Percentiles rank a stretch among this genome's conserved stretches.
Evolutionary conservation across 2,329 filamentous ascomycete genomes (phyloP).

Genomic region (Teratosphaeriaceae sp.): DNA sequence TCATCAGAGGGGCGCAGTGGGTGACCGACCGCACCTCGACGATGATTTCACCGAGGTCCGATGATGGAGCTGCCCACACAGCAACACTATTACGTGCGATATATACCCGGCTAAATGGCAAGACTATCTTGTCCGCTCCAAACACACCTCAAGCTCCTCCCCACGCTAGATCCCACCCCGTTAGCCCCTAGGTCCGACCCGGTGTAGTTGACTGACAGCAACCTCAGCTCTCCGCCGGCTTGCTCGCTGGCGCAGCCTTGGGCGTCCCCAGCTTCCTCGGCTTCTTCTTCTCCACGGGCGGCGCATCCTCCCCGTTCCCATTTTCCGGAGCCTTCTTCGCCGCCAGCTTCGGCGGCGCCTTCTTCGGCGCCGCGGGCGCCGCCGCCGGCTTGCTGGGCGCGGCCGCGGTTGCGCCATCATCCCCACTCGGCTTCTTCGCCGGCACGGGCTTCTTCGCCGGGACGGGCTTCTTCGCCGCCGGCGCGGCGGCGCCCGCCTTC

Average conservation of each 20-base stretch:
- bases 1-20: no score
- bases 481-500: conserved; percentile 9
- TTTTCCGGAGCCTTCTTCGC: conserved; percentile 9
- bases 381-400: conserved; percentile 8
- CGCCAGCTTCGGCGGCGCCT: conserved; percentile 15
- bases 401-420: neutral
- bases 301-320: conserved; percentile 10
- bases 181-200: no score
- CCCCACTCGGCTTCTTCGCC: neutral
- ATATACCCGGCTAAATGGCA: no score
- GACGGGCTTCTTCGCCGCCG: conserved; percentile 5
- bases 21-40: no score
- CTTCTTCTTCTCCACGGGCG: conserved; percentile 25
- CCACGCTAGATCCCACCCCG: no score
- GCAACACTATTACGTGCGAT: no score
- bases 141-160: no score
- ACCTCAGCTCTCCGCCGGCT: neutral
- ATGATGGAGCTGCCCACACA: no score
- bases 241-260: conserved; percentile 5
- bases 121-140: no score
- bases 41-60: no score
- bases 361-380: conserved; percentile 10
- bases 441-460: conserved; percentile 10
- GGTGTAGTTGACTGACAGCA: no score
- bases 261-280: conserved; percentile 20